Percentiles rank a stretch among this genome's conserved stretches.
phyloP scores from a whole-genome alignment of 768 basidiomycete genomes.

The Favolaschia claudopus region DNA sequence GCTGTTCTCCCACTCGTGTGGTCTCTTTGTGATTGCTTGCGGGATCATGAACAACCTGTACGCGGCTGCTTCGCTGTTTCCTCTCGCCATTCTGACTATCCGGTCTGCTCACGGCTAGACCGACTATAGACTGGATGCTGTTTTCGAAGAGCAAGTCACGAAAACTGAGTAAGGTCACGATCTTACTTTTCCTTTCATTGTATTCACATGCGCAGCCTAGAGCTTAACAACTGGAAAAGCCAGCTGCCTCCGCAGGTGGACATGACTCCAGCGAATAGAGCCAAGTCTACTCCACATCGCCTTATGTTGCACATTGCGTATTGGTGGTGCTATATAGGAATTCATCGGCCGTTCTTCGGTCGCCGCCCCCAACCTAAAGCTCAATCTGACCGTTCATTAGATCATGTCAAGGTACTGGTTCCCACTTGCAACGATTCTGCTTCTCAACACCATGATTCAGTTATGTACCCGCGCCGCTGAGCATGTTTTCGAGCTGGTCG shows the following conservation, averaged over 20 bases:
- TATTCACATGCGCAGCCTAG: conserved; percentile 7
- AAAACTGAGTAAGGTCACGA: conserved; percentile 29
- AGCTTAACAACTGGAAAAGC: conserved; percentile 36
- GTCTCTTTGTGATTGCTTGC: conserved; percentile 40
- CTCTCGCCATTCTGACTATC: background rate
- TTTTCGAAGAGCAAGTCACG: conserved; percentile 25
- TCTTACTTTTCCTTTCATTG: background rate
- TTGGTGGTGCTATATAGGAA: conserved; percentile 46
- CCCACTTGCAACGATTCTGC: background rate
- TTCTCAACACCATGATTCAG: conserved; percentile 22
- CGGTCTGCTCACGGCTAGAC: background rate
- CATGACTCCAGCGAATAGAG: conserved; percentile 34
- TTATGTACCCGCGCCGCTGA: conserved; percentile 45
- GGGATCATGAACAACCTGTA: conserved; percentile 44
- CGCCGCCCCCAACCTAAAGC: conserved; percentile 6
- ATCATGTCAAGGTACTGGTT: conserved; percentile 31
- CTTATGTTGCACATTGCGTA: conserved; percentile 45
- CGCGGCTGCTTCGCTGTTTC: conserved; percentile 10
- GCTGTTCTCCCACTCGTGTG: conserved; percentile 39
- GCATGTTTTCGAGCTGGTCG: conserved; percentile 41
- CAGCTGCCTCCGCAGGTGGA: conserved; percentile 35
- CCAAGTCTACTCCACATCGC: conserved; percentile 34
- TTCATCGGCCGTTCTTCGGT: conserved; percentile 43
- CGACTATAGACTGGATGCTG: background rate
- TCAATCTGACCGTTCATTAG: conserved; percentile 5